Conservation (phyloP, 176 grass and related monocot species). For the Cenchrus purpureus region DNA sequence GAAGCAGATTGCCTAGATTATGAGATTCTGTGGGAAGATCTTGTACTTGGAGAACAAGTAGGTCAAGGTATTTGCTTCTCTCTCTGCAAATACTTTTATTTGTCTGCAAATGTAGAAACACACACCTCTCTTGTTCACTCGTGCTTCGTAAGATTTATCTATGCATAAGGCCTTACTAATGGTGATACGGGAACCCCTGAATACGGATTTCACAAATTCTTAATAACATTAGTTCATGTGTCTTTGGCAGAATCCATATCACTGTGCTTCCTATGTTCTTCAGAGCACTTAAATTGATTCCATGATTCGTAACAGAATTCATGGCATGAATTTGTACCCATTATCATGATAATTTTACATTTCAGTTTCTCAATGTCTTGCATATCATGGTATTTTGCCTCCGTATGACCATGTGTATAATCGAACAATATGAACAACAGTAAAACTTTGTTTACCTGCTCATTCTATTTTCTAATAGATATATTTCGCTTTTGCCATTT, state of each 20-base stretch:
- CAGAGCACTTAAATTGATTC: conserved; percentile 24
- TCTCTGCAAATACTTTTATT: not conserved
- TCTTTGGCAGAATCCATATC: conserved; percentile 3
- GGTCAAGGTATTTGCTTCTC: conserved; percentile 74
- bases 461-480: conserved; percentile 12
- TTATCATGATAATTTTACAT: not conserved
- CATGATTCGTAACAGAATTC: conserved; percentile 21
- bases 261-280: not conserved
- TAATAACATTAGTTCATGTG: not conserved
- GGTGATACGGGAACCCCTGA: not conserved
- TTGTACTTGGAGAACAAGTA: conserved; percentile 86
- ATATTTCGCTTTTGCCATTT: conserved; percentile 9
- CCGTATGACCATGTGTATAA: not conserved
- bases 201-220: not conserved
- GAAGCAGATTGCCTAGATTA: conserved; percentile 86
- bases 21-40: conserved; percentile 91
- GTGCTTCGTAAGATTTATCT: not conserved
- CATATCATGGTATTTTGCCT: conserved; percentile 14
- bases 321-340: conserved; percentile 9
- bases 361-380: conserved; percentile 10
- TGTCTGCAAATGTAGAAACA: conserved; percentile 17
- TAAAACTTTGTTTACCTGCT: conserved; percentile 3
- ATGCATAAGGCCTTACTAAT: not conserved
- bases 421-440: not conserved
- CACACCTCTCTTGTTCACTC: not conserved